Base-by-base conservation (phyloP, 108 stramenopile species). In the Mayamaea pseudoterrestris region DNA sequence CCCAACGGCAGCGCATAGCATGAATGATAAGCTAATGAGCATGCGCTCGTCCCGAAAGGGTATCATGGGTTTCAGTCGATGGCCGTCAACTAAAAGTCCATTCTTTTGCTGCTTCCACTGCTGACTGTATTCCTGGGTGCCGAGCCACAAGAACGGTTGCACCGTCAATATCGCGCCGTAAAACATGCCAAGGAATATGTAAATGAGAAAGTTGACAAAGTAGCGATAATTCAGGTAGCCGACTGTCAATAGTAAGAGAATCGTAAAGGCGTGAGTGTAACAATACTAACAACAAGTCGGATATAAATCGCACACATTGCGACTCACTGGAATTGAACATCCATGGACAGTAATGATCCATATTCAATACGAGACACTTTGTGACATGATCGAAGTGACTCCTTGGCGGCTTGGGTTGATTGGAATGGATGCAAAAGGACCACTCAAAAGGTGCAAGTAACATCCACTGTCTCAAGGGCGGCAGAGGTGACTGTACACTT, bases 321-420 rank as follows among this genome's bases (percentile, higher is more conserved):
- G n/a, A 66, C 65, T 53, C 60, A 66, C 65, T 61, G 25, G 62
- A 53, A 51, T 89, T 90, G 66, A 90, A 90, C 88, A 85, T 90
- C 98, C 96, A 96, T 8, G 87, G 84, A 61, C 78, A 98, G 49
- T 90, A 96, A 57, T 98, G 97, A 59, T 96, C 97, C 87, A 98
- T 83, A 69, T 88, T 86, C 28, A 93, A 66, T 3, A 97, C 90
- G 21, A 91, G 66, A 16, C 60, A 47, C 65, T 78, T 74, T 24
- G 83, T 74, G 1, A 92, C 87, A 53, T 89, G 80, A 61, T 88
- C 84, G 47, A 75, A 93, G 57, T 93, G 92, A 17, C 78, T 66
- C 35, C 92, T 53, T 2, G 92, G 92, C 25, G 92, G 84, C 63
- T 94, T 94, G 29, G 83, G 87, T 58, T 78, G 83, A n/a, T 75